These are phyloP conservation scores for Linaria vulgaris DNA, from an alignment of 257 asterid species.

Conservation along the genomic window DNA sequence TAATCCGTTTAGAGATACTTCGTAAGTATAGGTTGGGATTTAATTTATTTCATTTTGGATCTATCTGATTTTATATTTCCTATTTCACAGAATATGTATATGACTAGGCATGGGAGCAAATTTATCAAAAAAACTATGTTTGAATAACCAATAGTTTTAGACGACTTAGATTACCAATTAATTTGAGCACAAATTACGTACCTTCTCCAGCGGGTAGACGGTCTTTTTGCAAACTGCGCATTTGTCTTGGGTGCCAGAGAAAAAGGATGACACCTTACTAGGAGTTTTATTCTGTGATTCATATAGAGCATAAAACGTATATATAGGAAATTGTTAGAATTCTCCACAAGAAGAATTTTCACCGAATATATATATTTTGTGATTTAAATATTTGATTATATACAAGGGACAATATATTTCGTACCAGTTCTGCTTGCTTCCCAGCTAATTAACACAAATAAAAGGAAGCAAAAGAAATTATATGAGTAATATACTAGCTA, in stretches of 20 bases:
- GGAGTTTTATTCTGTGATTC: slow-evolving; percentile 60
- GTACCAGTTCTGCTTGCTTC: slow-evolving; percentile 50
- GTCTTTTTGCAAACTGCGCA: slow-evolving; percentile 74
- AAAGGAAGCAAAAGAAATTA: not conserved
- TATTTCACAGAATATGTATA: too few species aligned
- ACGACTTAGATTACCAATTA: too few species aligned
- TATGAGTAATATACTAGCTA: not conserved
- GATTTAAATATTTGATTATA: not conserved
- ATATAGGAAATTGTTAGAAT: not conserved
- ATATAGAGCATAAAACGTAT: not conserved
- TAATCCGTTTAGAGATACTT: too few species aligned
- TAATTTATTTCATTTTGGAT: too few species aligned
- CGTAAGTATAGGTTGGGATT: too few species aligned
- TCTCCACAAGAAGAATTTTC: not conserved
- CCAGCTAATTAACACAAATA: slow-evolving; percentile 31
- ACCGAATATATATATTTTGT: too few species aligned
- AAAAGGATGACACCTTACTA: slow-evolving; percentile 65
- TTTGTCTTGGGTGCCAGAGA: slow-evolving; percentile 89
- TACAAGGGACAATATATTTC: not conserved
- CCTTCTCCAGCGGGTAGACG: slow-evolving; percentile 91
- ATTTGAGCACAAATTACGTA: slow-evolving; percentile 11
- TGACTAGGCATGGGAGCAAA: too few species aligned
- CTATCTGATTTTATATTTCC: too few species aligned
- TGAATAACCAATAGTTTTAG: too few species aligned
- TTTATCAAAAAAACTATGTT: too few species aligned